Conservation (phyloP, 352 stramenopile genomes). For the Phytopythium aichiense region DNA sequence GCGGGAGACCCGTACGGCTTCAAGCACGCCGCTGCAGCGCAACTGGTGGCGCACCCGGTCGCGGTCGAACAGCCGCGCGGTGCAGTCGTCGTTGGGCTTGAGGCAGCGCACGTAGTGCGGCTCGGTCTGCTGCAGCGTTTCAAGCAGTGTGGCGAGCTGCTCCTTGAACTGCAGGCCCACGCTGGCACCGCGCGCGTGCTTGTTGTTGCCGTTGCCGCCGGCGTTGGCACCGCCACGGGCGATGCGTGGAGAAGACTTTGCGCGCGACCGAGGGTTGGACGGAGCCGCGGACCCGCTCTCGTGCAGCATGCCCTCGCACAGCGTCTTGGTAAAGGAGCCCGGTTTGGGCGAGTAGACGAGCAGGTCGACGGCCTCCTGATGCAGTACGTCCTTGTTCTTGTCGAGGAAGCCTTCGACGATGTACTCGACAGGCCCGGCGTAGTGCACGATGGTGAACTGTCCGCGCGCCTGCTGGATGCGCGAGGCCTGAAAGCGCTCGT, state of each 20-base stretch:
- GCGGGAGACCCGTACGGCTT: slow-evolving; percentile 81
- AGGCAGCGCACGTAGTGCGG: slow-evolving; percentile 89
- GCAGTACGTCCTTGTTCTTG: slow-evolving; percentile 86
- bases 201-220: slow-evolving; percentile 33
- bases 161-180: slow-evolving; percentile 88
- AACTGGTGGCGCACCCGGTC: slow-evolving; percentile 84
- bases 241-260: slow-evolving; percentile 44
- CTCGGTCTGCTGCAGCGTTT: slow-evolving; percentile 66
- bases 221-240: slow-evolving; percentile 18
- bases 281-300: slow-evolving; percentile 22
- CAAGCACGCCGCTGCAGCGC: slow-evolving; percentile 80
- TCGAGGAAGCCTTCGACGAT: slow-evolving; percentile 69
- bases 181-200: slow-evolving; percentile 58
- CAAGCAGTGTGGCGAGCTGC: slow-evolving; percentile 67
- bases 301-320: slow-evolving; percentile 55
- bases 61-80: slow-evolving; percentile 49
- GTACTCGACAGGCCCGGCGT: slow-evolving; percentile 81
- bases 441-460: slow-evolving; percentile 79
- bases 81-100: slow-evolving; percentile 85
- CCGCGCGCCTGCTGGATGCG: slow-evolving; percentile 72
- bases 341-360: slow-evolving; percentile 65
- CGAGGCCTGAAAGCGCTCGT: slow-evolving; percentile 64
- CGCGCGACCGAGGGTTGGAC: slow-evolving; percentile 1
- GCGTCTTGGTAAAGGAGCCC: slow-evolving; percentile 65
- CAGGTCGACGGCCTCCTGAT: slow-evolving; percentile 80